Base-by-base conservation (phyloP, 2,329 filamentous ascomycete genomes). In the Aspergillus sp. region DNA sequence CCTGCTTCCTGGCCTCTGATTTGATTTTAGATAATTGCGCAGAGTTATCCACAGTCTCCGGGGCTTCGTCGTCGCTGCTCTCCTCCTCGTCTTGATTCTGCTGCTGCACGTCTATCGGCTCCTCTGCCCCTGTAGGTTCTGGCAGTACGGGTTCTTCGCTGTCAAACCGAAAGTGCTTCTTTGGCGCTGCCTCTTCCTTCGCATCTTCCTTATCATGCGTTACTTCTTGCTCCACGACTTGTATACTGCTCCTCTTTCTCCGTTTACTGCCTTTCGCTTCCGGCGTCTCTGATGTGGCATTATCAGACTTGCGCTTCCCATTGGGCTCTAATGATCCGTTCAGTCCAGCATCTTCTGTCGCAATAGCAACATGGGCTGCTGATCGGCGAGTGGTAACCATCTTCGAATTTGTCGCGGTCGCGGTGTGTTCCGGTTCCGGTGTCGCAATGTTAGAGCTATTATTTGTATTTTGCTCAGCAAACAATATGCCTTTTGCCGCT, bases 401-500 rank as follows among this genome's bases (percentile, higher is more conserved):
- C 37, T 68, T 66, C 17, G 65, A 53, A 53, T 66, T 64, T 50
- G 61, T 56, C 50, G 58, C 48, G 50, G 47, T 57, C 44, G 45
- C 11, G 35, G 44, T 52, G 17, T 43, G 6, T 19, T 39, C 53
- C 6, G 64, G 51, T 52, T 31, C 33, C 19, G 52, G 40, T 21
- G 33, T 24, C 14, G 51, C n/a, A n/a, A 17, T 40, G 31, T 40
- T 31, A 17, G 58, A 59, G 41, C 61, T 53, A 21, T 51, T 53
- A 52, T 60, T 23, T n/a, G 35, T 35, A 31, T 21, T 52, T 39
- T 51, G 66, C 66, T 67, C 70, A 62, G 46, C 7, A 23, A 67
- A 62, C 58, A 77, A 75, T 62, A 77, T 61, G 64, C 75, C 73
- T 65, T 75, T 76, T 59, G 75, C 75, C 60, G 73, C 73, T 50